Evolutionary conservation across 108 stramenopile genomes (phyloP), one percentile per base, ranked within the genome.

Genomic region (Skeletonema marinoi): DNA sequence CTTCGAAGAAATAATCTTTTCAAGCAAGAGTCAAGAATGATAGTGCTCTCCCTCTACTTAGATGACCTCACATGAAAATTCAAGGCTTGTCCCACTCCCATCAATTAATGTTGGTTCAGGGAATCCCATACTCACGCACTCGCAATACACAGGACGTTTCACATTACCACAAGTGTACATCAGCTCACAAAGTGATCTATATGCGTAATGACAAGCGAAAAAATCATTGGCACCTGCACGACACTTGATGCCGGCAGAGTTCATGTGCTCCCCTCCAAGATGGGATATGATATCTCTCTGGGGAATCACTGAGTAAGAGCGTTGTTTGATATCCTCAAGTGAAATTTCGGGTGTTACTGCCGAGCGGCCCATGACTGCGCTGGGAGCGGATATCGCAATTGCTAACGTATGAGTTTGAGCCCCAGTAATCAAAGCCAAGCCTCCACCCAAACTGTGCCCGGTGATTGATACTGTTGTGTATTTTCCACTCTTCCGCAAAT

Each of bases 401-500:
- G 83, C 75, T 13, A 25, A 46, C 6, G 39, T 36, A 17, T 77
- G 48, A 9, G 62, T 70, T 60, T 84, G 83, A 16, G 83, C 66
- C 1, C 83, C 83, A 38, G 83, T 71, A 29, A 84, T 80, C 17
- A 84, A 44, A 35, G 83, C 83, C 38, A 80, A 12, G 6, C 75
- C 75, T 29, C 83, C 83, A 6, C 83, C 83, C 16, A 79, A 58
- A 44, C 54, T 46, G 36, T 84, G 83, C n/a, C 83, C 83, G 5
- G 79, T 84, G 2, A 83, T 30, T 3, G 51, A n/a, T 12, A 83
- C 4, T 3, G 59, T 32, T 7, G 73, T 38, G 32, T 84, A 35
- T 44, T 71, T 50, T 1, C 46, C 59, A 36, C 32, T 60, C 35
- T 30, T 13, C n/a, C 54, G 39, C 6, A 76, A 16, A 31, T 42